Evolutionary conservation across 2,329 filamentous ascomycete genomes (phyloP).

Genomic region (Botryotinia narcissicola): DNA sequence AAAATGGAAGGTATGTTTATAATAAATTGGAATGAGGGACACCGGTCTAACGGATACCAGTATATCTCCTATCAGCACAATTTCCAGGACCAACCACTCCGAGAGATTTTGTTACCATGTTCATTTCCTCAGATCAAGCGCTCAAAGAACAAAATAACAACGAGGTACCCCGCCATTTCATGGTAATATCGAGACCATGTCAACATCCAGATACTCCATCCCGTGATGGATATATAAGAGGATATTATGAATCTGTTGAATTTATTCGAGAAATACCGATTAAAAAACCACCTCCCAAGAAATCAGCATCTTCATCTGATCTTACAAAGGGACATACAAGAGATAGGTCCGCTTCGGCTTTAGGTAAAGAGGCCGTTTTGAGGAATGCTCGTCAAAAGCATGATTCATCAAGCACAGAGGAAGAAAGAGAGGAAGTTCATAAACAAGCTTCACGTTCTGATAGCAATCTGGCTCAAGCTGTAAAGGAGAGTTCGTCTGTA

Average conservation of each 20-base stretch:
- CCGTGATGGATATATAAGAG: constrained; percentile 72
- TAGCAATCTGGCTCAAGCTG: constrained; percentile 27
- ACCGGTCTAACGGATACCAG: constrained; percentile 42
- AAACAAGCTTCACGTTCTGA: constrained; percentile 26
- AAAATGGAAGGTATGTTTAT: constrained; percentile 56
- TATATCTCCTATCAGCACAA: constrained; percentile 83
- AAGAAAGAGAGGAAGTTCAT: constrained; percentile 2
- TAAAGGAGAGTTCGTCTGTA: constrained; percentile 40
- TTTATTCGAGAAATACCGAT: constrained; percentile 79
- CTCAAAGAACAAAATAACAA: constrained; percentile 28
- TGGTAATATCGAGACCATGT: constrained; percentile 85
- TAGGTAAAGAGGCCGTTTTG: constrained; percentile 46
- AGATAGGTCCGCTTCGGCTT: constrained; percentile 35
- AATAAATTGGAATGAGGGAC: constrained; percentile 5
- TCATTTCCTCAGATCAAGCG: constrained; percentile 59
- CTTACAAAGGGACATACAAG: constrained; percentile 38
- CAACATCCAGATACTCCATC: constrained; percentile 70
- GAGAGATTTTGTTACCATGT: constrained; percentile 80
- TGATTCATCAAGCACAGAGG: constrained; percentile 20
- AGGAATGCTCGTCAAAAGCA: constrained; percentile 41
- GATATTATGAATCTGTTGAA: constrained; percentile 88
- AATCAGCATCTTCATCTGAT: constrained; percentile 47
- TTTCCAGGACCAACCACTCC: constrained; percentile 88
- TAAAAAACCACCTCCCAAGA: constrained; percentile 41
- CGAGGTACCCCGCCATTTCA: constrained; percentile 64